phyloP scores from a whole-genome alignment of 768 basidiomycete genomes.

The Xerocomus potaroensis region DNA sequence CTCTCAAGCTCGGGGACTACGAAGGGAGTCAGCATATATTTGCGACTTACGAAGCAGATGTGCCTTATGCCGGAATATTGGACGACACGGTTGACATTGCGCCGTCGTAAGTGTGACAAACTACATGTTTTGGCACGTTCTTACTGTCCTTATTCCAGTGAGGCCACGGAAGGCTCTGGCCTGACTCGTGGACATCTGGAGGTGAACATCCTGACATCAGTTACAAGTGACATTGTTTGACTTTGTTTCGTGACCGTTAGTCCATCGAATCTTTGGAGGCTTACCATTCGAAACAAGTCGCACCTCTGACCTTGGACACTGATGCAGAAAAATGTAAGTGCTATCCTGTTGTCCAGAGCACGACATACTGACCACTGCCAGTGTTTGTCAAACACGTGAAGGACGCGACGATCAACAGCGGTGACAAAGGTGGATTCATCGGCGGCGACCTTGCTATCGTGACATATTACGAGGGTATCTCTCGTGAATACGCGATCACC shows the following conservation, averaged over 20 bases:
- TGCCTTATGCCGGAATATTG: background rate
- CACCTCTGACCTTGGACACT: background rate
- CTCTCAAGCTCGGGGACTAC: background rate
- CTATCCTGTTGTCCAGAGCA: background rate
- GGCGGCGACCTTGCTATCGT: background rate
- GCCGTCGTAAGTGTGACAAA: background rate
- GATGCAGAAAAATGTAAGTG: background rate
- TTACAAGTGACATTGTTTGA: background rate
- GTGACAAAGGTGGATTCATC: too few species aligned
- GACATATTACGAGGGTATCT: background rate
- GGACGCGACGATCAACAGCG: background rate
- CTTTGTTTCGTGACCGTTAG: background rate
- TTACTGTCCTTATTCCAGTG: background rate
- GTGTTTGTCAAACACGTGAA: background rate
- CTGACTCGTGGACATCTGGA: background rate
- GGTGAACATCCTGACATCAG: background rate
- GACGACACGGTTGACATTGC: background rate
- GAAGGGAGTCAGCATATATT: background rate
- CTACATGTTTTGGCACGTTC: too few species aligned
- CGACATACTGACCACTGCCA: background rate
- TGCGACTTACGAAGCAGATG: background rate
- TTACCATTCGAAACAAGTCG: background rate
- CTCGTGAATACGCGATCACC: background rate
- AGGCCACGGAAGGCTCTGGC: background rate
- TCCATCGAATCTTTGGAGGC: background rate